These are phyloP conservation scores for Puccinia triticina DNA, from an alignment of 1,284 basidiomycete genomes.

Conservation along the genomic window DNA sequence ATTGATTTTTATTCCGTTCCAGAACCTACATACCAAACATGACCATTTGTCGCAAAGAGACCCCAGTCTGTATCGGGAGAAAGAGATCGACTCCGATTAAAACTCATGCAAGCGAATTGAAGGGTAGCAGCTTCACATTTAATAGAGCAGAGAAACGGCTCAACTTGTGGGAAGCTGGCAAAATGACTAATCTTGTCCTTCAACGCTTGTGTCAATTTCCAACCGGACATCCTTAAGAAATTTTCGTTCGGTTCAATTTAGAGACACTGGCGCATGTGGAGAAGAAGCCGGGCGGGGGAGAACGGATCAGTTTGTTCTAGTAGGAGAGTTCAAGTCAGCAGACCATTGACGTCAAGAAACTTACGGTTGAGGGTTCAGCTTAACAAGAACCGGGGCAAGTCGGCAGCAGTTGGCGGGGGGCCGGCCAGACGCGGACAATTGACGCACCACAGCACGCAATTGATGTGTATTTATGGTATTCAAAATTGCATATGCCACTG, in stretches of 20 bases:
- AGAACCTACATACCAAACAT: slow-evolving; percentile 65
- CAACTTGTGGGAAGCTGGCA: slow-evolving; percentile 86
- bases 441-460: too few species aligned
- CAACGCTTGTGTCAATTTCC: slow-evolving; percentile 61
- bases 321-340: too few species aligned
- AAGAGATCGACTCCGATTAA: slow-evolving; percentile 4
- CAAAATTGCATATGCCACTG: too few species aligned
- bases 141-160: slow-evolving; percentile 61
- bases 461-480: too few species aligned
- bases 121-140: background rate
- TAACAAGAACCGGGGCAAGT: too few species aligned
- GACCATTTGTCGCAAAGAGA: slow-evolving; percentile 90
- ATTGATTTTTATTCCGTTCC: background rate
- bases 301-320: background rate
- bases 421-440: too few species aligned
- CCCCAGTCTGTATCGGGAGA: slow-evolving; percentile 59
- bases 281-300: background rate
- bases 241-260: background rate
- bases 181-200: slow-evolving; percentile 94
- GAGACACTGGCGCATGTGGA: background rate
- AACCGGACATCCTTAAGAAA: slow-evolving; percentile 23
- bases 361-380: too few species aligned
- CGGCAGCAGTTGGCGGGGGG: too few species aligned
- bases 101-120: background rate
- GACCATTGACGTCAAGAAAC: too few species aligned